phyloP scores from a whole-genome alignment of 768 basidiomycete species.

The Russula sp. region DNA sequence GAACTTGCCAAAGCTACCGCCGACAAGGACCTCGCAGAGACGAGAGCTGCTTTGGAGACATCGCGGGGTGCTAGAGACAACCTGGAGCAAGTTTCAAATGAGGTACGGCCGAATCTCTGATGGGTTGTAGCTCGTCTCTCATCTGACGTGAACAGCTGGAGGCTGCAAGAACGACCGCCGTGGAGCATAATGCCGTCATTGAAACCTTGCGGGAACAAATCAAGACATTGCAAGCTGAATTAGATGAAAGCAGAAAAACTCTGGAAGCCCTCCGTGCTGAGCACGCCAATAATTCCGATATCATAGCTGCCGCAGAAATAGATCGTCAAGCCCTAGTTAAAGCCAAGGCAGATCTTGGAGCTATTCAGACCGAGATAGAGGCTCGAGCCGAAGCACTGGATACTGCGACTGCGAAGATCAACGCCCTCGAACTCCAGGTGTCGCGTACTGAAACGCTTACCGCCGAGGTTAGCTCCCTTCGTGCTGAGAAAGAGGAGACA shows the following conservation, averaged over 20 bases:
- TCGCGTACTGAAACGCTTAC: constrained; percentile 38
- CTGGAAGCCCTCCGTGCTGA: constrained; percentile 44
- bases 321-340: constrained; percentile 60
- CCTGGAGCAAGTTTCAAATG: constrained; percentile 38
- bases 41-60: constrained; percentile 35
- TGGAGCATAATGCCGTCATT: constrained; percentile 40
- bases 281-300: constrained; percentile 37
- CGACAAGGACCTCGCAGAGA: constrained; percentile 41
- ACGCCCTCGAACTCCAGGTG: constrained; percentile 41
- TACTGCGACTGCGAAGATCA: constrained; percentile 39
- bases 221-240: constrained; percentile 42
- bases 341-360: constrained; percentile 54
- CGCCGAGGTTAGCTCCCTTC: constrained; percentile 44
- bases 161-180: constrained; percentile 35
- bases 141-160: constrained; percentile 39
- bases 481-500: constrained; percentile 61
- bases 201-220: constrained; percentile 44
- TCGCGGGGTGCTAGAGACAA: constrained; percentile 27
- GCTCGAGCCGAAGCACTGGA: constrained; percentile 44
- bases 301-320: constrained; percentile 43
- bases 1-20: constrained; percentile 42
- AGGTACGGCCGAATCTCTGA: constrained; percentile 39
- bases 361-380: constrained; percentile 43
- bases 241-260: constrained; percentile 43
- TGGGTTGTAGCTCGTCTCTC: background rate